Evolutionary conservation across 2,329 filamentous ascomycete species (phyloP).

Genomic region (Alternaria solani): DNA sequence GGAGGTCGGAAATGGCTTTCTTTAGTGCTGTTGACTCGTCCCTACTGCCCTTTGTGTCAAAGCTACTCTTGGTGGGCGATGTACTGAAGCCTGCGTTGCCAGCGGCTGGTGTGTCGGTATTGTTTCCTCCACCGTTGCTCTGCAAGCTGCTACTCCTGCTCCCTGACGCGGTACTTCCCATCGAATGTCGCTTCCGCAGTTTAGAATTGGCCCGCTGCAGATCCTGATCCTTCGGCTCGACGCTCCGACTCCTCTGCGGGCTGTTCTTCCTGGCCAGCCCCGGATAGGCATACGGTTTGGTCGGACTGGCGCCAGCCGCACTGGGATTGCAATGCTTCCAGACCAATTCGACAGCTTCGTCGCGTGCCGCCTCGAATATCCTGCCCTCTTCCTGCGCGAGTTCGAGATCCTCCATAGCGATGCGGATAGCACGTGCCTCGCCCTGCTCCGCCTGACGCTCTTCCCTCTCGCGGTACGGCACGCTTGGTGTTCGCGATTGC

Average conservation of each 20-base stretch:
- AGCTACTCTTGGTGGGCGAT: constrained; percentile 33
- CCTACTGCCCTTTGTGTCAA: constrained; percentile 24
- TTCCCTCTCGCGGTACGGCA: constrained; percentile 74
- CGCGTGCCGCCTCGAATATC: constrained; percentile 73
- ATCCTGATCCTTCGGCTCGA: constrained; percentile 41
- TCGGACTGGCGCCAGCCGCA: constrained; percentile 66
- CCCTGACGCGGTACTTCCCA: constrained; percentile 43
- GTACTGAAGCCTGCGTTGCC: constrained; percentile 5
- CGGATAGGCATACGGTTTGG: constrained; percentile 63
- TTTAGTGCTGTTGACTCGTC: constrained; percentile 47
- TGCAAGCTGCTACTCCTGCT: constrained; percentile 51
- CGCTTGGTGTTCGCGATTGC: constrained; percentile 64
- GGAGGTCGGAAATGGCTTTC: constrained; percentile 39
- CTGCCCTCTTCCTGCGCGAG: constrained; percentile 66
- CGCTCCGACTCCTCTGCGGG: constrained; percentile 65
- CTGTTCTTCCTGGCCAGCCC: constrained; percentile 71
- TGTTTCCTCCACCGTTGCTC: constrained; percentile 47
- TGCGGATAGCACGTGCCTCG: constrained; percentile 73
- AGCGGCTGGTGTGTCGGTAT: constrained; percentile 33
- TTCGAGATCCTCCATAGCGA: constrained; percentile 78
- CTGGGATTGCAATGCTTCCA: constrained; percentile 77
- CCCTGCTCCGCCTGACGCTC: constrained; percentile 83
- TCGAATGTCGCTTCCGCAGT: constrained; percentile 47
- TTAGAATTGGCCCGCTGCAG: constrained; percentile 45
- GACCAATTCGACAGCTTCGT: constrained; percentile 81